Evolutionary conservation across 2,329 filamentous ascomycete species (phyloP).

Genomic region (Paecilomyces sp.): DNA sequence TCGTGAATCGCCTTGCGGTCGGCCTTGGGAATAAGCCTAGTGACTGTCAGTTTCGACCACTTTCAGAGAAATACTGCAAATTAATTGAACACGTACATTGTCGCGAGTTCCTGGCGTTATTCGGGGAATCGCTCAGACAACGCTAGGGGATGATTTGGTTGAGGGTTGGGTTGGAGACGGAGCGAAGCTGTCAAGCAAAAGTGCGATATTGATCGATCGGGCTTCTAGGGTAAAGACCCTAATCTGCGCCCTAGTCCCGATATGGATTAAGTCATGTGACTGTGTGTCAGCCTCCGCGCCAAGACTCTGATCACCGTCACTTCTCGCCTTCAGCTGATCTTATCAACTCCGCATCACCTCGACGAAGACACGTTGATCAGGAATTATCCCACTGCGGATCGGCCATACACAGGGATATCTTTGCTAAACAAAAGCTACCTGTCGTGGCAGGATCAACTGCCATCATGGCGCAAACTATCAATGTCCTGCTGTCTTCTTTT

Average conservation of each 20-base stretch:
- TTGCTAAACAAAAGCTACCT: neutral
- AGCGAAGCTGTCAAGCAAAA: constrained; percentile 20
- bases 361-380: neutral
- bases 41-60: constrained; percentile 9
- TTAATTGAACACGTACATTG: constrained; percentile 35
- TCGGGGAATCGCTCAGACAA: constrained; percentile 49
- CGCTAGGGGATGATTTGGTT: constrained; percentile 31
- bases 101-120: constrained; percentile 47
- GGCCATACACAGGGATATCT: neutral
- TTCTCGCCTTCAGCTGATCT: neutral
- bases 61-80: constrained; percentile 2
- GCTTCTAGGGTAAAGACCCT: constrained; percentile 6
- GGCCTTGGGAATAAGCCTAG: constrained; percentile 97
- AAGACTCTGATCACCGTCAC: neutral
- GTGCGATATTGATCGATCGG: constrained; percentile 23
- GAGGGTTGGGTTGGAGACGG: constrained; percentile 20
- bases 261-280: neutral
- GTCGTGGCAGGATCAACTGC: constrained; percentile 7
- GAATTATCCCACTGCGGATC: no score
- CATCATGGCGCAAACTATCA: constrained; percentile 58
- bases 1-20: constrained; percentile 99
- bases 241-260: constrained; percentile 1
- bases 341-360: neutral
- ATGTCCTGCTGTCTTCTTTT: constrained; percentile 80
- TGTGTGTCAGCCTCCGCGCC: neutral